These are phyloP conservation scores for Pleurotus tuoliensis DNA, from an alignment of 768 basidiomycete species.

Conservation along the genomic window DNA sequence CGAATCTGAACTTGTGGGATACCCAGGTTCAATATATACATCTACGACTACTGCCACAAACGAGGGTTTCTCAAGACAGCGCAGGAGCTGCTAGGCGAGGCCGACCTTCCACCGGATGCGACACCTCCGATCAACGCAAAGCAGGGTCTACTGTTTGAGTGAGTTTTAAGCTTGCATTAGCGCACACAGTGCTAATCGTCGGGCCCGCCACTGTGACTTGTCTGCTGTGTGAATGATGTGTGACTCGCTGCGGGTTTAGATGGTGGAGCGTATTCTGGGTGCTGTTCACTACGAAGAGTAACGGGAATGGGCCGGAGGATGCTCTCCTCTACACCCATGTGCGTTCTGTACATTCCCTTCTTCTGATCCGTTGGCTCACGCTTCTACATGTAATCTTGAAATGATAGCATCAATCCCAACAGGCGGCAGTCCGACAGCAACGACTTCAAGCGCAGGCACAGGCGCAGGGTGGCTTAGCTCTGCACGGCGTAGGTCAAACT, in stretches of 20 bases:
- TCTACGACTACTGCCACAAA: constrained; percentile 81
- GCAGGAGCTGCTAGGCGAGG: constrained; percentile 59
- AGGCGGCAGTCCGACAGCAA: constrained; percentile 9
- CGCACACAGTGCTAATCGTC: constrained; percentile 10
- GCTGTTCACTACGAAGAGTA: constrained; percentile 77
- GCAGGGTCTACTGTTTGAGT: constrained; percentile 84
- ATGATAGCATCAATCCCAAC: constrained; percentile 23
- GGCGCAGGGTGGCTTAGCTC: not conserved
- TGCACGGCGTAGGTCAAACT: constrained; percentile 13
- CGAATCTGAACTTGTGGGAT: constrained; percentile 1
- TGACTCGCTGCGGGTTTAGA: constrained; percentile 29
- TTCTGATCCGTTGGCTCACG: constrained; percentile 13
- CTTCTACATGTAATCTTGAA: constrained; percentile 9
- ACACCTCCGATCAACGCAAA: constrained; percentile 78
- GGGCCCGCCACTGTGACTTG: constrained; percentile 2
- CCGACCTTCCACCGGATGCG: constrained; percentile 58
- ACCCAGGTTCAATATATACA: constrained; percentile 84
- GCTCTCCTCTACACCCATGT: constrained; percentile 72
- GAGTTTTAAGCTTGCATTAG: constrained; percentile 24
- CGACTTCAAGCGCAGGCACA: constrained; percentile 2
- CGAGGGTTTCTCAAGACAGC: constrained; percentile 76
- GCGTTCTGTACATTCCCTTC: constrained; percentile 18
- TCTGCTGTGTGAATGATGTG: constrained; percentile 6
- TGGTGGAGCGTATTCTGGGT: constrained; percentile 94
- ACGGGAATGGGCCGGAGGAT: constrained; percentile 60